Evolutionary conservation across 1,284 basidiomycete genomes (phyloP).

Genomic region (Marasmius fiardii): DNA sequence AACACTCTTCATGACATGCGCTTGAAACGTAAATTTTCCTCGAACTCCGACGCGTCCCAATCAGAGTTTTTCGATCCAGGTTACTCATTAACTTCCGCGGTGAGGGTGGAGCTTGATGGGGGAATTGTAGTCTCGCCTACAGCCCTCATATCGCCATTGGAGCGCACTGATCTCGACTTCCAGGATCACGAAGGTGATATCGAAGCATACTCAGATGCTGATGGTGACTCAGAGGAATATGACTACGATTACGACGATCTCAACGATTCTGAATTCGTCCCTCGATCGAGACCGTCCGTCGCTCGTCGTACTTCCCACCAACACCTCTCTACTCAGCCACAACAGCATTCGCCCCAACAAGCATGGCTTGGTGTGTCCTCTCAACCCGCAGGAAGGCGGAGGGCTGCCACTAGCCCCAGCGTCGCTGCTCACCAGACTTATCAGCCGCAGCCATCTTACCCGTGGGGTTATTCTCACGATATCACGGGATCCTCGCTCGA

Average conservation of each 20-base stretch:
- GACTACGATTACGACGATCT: constrained; percentile 20
- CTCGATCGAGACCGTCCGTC: constrained; percentile 31
- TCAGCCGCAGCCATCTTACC: background rate
- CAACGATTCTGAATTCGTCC: constrained; percentile 21
- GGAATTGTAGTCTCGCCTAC: background rate
- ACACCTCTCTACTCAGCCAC: constrained; percentile 1
- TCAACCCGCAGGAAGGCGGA: background rate
- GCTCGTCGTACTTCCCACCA: constrained; percentile 24
- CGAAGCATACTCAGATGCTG: constrained; percentile 18
- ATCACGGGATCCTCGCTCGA: background rate
- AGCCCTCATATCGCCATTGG: background rate
- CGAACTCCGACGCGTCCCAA: background rate
- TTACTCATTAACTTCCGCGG: background rate
- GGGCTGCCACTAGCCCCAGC: background rate
- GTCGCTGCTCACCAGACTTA: background rate
- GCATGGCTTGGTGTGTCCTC: background rate
- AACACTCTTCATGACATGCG: background rate
- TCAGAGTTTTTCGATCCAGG: background rate
- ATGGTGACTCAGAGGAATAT: constrained; percentile 25
- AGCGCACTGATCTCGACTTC: background rate
- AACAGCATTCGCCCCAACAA: background rate
- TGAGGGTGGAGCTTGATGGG: background rate
- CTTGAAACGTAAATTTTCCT: background rate
- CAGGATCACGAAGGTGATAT: constrained; percentile 8
- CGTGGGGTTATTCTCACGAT: background rate